phyloP scores from a whole-genome alignment of 179 eudicot species.

The Sideroxylon spinosum region DNA sequence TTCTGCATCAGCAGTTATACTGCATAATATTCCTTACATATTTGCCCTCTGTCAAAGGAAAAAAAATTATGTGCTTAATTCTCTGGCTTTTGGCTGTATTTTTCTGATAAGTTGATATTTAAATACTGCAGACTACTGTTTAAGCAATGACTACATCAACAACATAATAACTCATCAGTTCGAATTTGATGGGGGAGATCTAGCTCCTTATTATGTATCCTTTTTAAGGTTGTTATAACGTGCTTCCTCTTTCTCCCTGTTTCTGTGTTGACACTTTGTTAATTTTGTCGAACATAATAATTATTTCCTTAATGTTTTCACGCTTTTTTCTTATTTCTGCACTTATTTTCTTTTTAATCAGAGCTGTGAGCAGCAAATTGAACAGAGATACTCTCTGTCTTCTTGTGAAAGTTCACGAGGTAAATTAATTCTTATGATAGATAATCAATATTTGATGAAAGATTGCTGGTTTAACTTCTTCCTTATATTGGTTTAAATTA shows the following conservation, averaged over 20 bases:
- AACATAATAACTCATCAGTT: slow-evolving; percentile 44
- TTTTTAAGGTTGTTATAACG: slow-evolving; percentile 39
- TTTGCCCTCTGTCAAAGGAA: background rate
- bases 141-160: slow-evolving; percentile 55
- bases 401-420: slow-evolving; percentile 58
- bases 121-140: slow-evolving; percentile 46
- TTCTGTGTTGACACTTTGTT: background rate
- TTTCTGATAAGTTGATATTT: slow-evolving; percentile 13
- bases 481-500: background rate
- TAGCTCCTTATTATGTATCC: slow-evolving; percentile 49
- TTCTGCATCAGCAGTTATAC: background rate
- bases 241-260: slow-evolving; percentile 8
- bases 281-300: background rate
- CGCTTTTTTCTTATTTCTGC: background rate
- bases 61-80: background rate
- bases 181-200: slow-evolving; percentile 46
- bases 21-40: background rate
- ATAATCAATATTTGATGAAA: slow-evolving; percentile 3
- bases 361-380: slow-evolving; percentile 49
- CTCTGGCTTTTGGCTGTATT: background rate
- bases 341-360: slow-evolving; percentile 18
- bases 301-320: background rate
- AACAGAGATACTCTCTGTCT: slow-evolving; percentile 50
- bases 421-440: slow-evolving; percentile 16
- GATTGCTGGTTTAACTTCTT: background rate